Evolutionary conservation across 768 basidiomycete genomes (phyloP), one percentile per base, ranked within the genome.

Genomic region (Clathrus columnatus): DNA sequence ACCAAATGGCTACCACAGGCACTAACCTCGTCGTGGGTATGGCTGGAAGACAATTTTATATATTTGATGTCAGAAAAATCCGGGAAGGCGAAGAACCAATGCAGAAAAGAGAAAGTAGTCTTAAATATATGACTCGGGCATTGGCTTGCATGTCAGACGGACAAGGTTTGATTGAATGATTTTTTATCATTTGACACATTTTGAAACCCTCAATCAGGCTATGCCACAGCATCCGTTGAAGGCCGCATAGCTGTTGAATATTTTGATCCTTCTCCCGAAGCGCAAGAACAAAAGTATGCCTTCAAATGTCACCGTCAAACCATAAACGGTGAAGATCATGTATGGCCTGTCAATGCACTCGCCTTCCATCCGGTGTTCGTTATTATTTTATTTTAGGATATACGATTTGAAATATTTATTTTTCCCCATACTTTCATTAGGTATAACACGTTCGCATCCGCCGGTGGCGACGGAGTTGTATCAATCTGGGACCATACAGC

Each of bases 231-330:
- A 0, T 93, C 91, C 0, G 91, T 94, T 14, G 96, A 99, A 64
- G 96, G 96, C 1, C 80, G 96, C 21, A 96, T 98, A 56, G 92
- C 94, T 0, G 93, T 98, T 27, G 96, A 99, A 68, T 99, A 95
- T 68, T 94, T 96, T 61, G 91, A 97, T 60, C 83, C 89, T 1
- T 80, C 80, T 3, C 76, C 84, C 0, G 80, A 81, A 23, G 75
- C 77, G 0, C 95, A 98, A 68, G 84, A 86, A n/a, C 77, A 80
- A 61, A 85, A 93, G 72, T 96, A 94, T 68, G 96, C 96, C 2
- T 99, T 97, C 80, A 93, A 96, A 67, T 96, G 94, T 60, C 95
- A 99, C 64, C 79, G 95, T 4, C 87, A 91, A 65, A 83, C 88
- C 4, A 83, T 92, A 58, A 85, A 89, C 32, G 91, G 89, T 32